Evolutionary conservation across 371 early-diverging fungal genomes (phyloP).

Genomic region (Mortierella sp.): DNA sequence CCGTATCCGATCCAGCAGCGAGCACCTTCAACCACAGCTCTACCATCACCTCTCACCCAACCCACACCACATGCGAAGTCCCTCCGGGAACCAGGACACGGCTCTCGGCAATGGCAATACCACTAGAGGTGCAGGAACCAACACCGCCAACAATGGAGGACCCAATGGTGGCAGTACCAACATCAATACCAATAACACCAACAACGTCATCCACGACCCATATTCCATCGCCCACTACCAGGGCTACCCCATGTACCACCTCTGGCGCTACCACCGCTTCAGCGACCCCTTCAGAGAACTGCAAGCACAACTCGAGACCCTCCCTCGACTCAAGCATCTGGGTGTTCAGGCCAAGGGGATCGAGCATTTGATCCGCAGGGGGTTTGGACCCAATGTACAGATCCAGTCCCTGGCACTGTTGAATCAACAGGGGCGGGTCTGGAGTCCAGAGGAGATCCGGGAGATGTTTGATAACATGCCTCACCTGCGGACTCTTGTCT

Average conservation of each 20-base stretch:
- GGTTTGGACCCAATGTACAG: constrained; percentile 39
- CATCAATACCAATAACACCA: constrained; percentile 3
- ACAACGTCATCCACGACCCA: constrained; percentile 33
- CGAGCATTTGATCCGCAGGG: constrained; percentile 39
- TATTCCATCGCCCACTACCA: constrained; percentile 42
- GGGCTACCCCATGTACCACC: constrained; percentile 53
- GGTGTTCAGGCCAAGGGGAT: constrained; percentile 48
- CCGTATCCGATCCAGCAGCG: constrained; percentile 32
- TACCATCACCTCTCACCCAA: constrained; percentile 52
- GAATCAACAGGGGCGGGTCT: constrained; percentile 48
- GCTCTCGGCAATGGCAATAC: not conserved
- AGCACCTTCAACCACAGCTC: constrained; percentile 41
- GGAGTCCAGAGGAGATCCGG: constrained; percentile 26
- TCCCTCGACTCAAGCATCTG: constrained; percentile 41
- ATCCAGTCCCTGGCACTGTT: constrained; percentile 36
- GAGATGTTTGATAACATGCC: constrained; percentile 43
- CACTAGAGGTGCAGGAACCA: not conserved
- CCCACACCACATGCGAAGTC: constrained; percentile 38
- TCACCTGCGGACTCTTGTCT: constrained; percentile 19
- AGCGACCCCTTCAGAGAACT: constrained; percentile 41
- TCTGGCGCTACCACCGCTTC: constrained; percentile 33
- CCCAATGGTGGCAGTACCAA: not conserved
- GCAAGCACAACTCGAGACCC: constrained; percentile 31
- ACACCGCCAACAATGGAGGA: not conserved
- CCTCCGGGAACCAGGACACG: constrained; percentile 6